Conservation (phyloP, 192 early-diverging fungal species). For the Podila horticola region DNA sequence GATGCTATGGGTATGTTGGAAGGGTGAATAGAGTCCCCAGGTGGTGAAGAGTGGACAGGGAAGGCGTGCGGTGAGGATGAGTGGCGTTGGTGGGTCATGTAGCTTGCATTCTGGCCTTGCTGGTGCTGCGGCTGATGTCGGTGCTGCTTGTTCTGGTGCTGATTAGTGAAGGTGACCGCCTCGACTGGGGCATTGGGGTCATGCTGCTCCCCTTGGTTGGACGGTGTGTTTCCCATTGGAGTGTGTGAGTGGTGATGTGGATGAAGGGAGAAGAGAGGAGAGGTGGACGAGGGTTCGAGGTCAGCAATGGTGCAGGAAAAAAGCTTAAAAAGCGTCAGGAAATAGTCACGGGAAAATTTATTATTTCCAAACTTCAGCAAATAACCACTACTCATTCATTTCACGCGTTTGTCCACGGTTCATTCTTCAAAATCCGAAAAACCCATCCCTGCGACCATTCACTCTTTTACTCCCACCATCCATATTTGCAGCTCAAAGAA, state of each 20-base stretch:
- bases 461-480: no score
- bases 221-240: slow-evolving; percentile 47
- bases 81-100: slow-evolving; percentile 29
- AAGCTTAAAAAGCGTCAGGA: neutral
- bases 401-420: no score
- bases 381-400: no score
- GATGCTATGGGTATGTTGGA: slow-evolving; percentile 46
- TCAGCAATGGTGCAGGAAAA: neutral
- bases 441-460: no score
- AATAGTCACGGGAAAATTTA: no score
- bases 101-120: neutral
- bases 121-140: slow-evolving; percentile 8
- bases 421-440: no score
- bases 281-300: neutral
- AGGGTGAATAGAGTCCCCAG: slow-evolving; percentile 38
- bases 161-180: slow-evolving; percentile 45
- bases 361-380: no score
- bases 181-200: slow-evolving; percentile 30
- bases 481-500: no score
- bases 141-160: neutral
- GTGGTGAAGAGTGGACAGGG: slow-evolving; percentile 14
- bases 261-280: neutral
- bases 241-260: neutral
- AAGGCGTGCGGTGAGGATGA: slow-evolving; percentile 20
- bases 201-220: slow-evolving; percentile 10